Evolutionary conservation across 2,329 filamentous ascomycete species (phyloP).

Genomic region (Cryphonectria radicalis): DNA sequence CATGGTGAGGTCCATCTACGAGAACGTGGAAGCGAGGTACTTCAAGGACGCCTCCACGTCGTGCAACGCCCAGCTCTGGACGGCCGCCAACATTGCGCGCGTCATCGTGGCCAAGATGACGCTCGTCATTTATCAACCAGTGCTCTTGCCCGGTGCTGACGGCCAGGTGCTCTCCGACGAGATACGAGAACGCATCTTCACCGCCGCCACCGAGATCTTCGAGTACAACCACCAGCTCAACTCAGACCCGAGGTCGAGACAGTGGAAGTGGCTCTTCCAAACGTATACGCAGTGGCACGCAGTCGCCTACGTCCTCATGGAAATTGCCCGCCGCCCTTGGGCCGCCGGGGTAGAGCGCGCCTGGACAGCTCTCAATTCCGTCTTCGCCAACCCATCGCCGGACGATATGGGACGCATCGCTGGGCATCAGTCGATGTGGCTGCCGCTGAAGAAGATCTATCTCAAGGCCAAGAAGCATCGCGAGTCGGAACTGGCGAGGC

Average conservation of each 20-base stretch:
- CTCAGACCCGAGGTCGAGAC: conserved; percentile 50
- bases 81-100: conserved; percentile 51
- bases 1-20: conserved; percentile 38
- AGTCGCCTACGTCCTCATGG: conserved; percentile 59
- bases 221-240: conserved; percentile 61
- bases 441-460: conserved; percentile 60
- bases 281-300: conserved; percentile 65
- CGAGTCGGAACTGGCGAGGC: conserved; percentile 52
- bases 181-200: conserved; percentile 45
- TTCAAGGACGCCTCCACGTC: conserved; percentile 54
- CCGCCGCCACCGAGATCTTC: conserved; percentile 57
- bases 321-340: conserved; percentile 52
- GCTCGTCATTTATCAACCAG: conserved; percentile 57
- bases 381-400: conserved; percentile 40
- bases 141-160: conserved; percentile 47
- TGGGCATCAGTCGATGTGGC: conserved; percentile 54
- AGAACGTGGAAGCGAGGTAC: conserved; percentile 57
- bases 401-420: conserved; percentile 50
- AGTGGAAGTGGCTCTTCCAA: conserved; percentile 64
- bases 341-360: conserved; percentile 36
- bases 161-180: conserved; percentile 40
- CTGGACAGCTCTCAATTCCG: conserved; percentile 38
- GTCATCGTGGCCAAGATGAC: conserved; percentile 59
- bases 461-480: conserved; percentile 56
- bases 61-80: conserved; percentile 53